Percentiles rank a stretch among this genome's conserved stretches.
phyloP scores from a whole-genome alignment of 495 filamentous ascomycete genomes.

The Lichina pygmaea region DNA sequence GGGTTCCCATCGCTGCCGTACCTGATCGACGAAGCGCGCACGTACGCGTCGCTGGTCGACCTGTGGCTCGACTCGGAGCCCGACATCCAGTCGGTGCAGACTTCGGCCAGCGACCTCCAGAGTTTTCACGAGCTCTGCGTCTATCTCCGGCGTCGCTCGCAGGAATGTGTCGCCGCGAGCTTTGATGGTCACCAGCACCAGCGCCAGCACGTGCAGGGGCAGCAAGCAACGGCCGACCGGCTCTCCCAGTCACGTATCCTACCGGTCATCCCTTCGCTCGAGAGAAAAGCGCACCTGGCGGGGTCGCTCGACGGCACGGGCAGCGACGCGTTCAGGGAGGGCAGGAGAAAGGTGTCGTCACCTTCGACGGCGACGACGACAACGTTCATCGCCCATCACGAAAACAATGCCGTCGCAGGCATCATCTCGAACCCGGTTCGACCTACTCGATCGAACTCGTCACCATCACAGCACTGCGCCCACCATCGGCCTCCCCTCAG shows the following conservation, averaged over 20 bases:
- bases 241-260: too few species aligned
- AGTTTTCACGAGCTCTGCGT: constrained; percentile 53
- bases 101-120: constrained; percentile 25
- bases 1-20: constrained; percentile 89
- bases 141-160: constrained; percentile 41
- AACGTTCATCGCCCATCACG: not conserved
- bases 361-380: too few species aligned
- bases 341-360: too few species aligned
- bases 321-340: not conserved
- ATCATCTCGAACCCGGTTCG: too few species aligned
- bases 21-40: constrained; percentile 71
- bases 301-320: constrained; percentile 21
- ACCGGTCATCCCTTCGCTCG: too few species aligned
- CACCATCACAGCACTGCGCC: too few species aligned
- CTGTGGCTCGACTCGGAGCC: constrained; percentile 51
- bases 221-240: too few species aligned
- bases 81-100: constrained; percentile 15
- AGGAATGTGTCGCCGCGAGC: constrained; percentile 26
- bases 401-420: not conserved
- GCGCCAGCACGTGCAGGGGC: too few species aligned
- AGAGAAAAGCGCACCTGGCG: too few species aligned
- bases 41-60: constrained; percentile 65
- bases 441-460: too few species aligned
- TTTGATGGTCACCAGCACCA: too few species aligned
- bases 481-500: too few species aligned